Evolutionary conservation across 192 early-diverging fungal genomes (phyloP).

Genomic region (Rhizophagus prolifer): DNA sequence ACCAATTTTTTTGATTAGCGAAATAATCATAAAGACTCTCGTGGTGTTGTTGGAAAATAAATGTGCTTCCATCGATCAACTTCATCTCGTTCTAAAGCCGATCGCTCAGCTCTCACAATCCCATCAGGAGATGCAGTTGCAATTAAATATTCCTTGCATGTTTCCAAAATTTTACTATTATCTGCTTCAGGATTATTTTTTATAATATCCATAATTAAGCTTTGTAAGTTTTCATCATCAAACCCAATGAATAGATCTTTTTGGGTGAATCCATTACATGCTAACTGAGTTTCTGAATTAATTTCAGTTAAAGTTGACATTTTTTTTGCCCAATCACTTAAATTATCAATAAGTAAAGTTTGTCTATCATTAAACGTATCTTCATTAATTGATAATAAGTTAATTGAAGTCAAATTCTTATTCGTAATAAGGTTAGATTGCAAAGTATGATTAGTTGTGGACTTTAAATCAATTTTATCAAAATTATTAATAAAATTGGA

Average conservation of each 20-base stretch:
- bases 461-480: too few relatives aligned
- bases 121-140: slow-evolving; percentile 27
- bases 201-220: neutral
- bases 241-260: slow-evolving; percentile 31
- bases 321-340: slow-evolving; percentile 21
- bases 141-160: slow-evolving; percentile 28
- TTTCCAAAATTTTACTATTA: neutral
- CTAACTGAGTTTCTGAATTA: neutral
- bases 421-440: slow-evolving; percentile 12
- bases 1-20: too few relatives aligned
- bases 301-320: slow-evolving; percentile 1
- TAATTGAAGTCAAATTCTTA: neutral
- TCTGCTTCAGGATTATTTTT: slow-evolving; percentile 1
- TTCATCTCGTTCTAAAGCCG: neutral
- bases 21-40: slow-evolving; percentile 5
- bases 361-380: neutral
- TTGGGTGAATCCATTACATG: neutral
- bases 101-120: slow-evolving; percentile 14
- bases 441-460: too few relatives aligned
- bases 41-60: slow-evolving; percentile 16
- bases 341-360: neutral
- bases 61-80: neutral
- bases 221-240: slow-evolving; percentile 16
- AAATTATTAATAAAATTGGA: too few relatives aligned
- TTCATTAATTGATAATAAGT: slow-evolving; percentile 5